A percentile compares a stretch with the other conserved stretches of the same genome.
phyloP scores from a whole-genome alignment of 345 rosid genomes.

The Gynandropsis gynandra region DNA sequence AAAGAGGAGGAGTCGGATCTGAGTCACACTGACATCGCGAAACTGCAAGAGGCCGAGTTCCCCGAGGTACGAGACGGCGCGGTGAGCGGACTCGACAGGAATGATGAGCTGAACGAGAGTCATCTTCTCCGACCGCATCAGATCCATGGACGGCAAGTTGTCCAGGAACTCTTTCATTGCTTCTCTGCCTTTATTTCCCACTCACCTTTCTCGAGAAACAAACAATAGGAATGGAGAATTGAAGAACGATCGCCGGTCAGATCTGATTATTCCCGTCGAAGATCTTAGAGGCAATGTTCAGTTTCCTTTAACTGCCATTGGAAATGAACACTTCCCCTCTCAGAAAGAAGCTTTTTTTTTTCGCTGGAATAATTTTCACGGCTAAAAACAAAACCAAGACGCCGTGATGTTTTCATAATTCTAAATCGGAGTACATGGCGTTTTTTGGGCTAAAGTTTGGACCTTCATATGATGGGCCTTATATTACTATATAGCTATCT shows the following conservation, averaged over 20 bases:
- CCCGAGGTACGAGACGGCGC: constrained; percentile 73
- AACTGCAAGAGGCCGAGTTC: constrained; percentile 76
- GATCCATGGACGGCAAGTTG: constrained; percentile 83
- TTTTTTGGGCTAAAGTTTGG: no score
- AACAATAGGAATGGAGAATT: constrained; percentile 8
- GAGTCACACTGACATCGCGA: constrained; percentile 58
- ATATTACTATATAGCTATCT: no score
- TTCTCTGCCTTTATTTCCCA: constrained; percentile 6
- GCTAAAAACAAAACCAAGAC: background rate
- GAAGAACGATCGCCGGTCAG: constrained; percentile 20
- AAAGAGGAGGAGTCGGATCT: constrained; percentile 35
- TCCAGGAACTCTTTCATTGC: constrained; percentile 56
- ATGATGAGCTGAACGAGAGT: constrained; percentile 86
- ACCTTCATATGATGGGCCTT: no score
- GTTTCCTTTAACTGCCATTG: constrained; percentile 29
- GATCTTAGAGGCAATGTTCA: constrained; percentile 29
- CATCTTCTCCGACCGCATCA: constrained; percentile 98
- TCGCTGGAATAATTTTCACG: constrained; percentile 2
- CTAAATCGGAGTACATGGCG: no score
- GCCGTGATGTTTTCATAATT: no score
- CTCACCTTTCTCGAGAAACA: constrained; percentile 26
- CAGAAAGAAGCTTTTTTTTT: background rate
- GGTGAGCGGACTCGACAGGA: constrained; percentile 87
- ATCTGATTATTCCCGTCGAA: constrained; percentile 25
- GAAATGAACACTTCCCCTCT: constrained; percentile 26